Base-by-base conservation (phyloP, 2,329 filamentous ascomycete genomes). In the Mariannaea elegans region DNA sequence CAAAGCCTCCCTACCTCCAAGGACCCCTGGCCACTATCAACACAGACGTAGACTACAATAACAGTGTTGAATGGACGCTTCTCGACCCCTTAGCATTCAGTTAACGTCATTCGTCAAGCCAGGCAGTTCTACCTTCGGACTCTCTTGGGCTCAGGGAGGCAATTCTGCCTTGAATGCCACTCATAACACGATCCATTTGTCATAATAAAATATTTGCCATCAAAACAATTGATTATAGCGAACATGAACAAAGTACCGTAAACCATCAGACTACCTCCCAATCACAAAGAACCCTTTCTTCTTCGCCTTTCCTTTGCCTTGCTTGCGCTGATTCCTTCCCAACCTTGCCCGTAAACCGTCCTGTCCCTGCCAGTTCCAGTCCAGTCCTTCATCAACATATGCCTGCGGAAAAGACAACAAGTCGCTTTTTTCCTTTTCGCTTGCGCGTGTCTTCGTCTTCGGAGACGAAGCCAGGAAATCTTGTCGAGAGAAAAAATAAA, bases 371-470 rank as follows among this genome's bases (percentile, higher is more conserved):
- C 38, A 41, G 42, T 56, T 49, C 47, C 50, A 45, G 50, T 39
- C 21, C 32, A 51, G 53, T 29, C 46, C 39, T 39, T 57, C 54
- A 51, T 57, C 54, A 57, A 57, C 54, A 32, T 31, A 46, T 46
- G 39, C 47, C 54, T 23, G 24, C 18, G 18, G 32, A 46, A 46
- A 21, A 47, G 24, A 27, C 38, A 18, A 44, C 44, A 34, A 18
- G 19, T 10, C 7, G 39, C 39, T 51, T 45, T 47, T 55, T 62
- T 52, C 44, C 31, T 24, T 32, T 47, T 62, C 51, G 61, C 61
- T 62, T 52, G 61, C 61, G 61, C 61, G 59, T 58, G 34, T 62
- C 51, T 42, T 53, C 44, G 51, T 42, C 52, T 27, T 27, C 56
- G 56, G 42, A 56, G 49, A 47, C n/a, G 45, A 60, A 61, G 32